These are phyloP conservation scores for Calcarisporium arbuscula DNA, from an alignment of 2,329 filamentous ascomycete species.

Conservation along the genomic window DNA sequence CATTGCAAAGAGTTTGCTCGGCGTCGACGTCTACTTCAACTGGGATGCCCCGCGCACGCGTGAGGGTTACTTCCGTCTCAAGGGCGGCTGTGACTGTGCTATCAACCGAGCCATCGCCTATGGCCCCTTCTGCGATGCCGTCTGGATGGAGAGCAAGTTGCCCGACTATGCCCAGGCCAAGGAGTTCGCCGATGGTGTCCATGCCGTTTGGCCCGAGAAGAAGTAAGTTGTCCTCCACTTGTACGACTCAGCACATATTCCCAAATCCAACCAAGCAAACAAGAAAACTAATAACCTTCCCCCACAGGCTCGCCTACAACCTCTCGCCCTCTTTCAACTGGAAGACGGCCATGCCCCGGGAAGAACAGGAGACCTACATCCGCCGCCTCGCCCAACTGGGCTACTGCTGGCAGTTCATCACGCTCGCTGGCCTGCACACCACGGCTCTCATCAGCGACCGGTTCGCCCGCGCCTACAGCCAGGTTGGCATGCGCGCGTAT, in stretches of 20 bases:
- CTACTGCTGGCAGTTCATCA: slow-evolving; percentile 99
- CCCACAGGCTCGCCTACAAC: slow-evolving; percentile 82
- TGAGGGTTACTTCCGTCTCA: slow-evolving; percentile 90
- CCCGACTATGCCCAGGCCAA: slow-evolving; percentile 87
- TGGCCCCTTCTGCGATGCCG: slow-evolving; percentile 87
- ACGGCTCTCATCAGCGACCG: slow-evolving; percentile 87
- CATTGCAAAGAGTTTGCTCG: slow-evolving; percentile 70
- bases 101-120: slow-evolving; percentile 88
- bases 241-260: slow-evolving; percentile 1
- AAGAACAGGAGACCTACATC: slow-evolving; percentile 97
- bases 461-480: slow-evolving; percentile 76
- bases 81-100: slow-evolving; percentile 86
- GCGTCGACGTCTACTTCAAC: slow-evolving; percentile 81
- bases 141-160: slow-evolving; percentile 99
- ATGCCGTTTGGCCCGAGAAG: slow-evolving; percentile 91
- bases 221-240: slow-evolving; percentile 56
- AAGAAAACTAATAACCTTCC: slow-evolving; percentile 10
- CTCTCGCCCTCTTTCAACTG: slow-evolving; percentile 99
- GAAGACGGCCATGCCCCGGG: slow-evolving; percentile 90
- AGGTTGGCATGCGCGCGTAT: slow-evolving; percentile 89
- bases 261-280: slow-evolving; percentile 1
- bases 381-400: slow-evolving; percentile 76
- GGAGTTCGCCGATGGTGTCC: slow-evolving; percentile 89
- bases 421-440: slow-evolving; percentile 92
- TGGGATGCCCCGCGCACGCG: slow-evolving; percentile 92